Evolutionary conservation across 176 grass and related monocot genomes (phyloP), one percentile per base, ranked within the genome.

Genomic region (Juncus effusus): DNA sequence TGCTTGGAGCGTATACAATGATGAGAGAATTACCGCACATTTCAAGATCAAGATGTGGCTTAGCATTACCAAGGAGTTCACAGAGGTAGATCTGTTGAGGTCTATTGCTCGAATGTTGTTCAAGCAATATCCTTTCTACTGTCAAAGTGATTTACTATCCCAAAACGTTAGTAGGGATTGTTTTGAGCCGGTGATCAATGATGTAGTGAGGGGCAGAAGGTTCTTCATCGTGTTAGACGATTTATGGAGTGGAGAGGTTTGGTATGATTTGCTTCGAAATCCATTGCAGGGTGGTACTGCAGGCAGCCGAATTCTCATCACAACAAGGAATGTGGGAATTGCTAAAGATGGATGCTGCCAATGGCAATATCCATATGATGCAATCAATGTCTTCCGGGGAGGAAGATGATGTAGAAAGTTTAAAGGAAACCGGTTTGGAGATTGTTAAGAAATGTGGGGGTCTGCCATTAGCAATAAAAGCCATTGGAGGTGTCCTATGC

Each of bases 361-460:
- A 38, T 2, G 9, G 4, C 84, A 45, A 38, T 2, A 76, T 54
- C 44, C 5, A 16, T 65, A 79, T 52, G 4, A 28, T 10, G 70
- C 79, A 0, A 16, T 62, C 5, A 66, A 28, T 16, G 11, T 54
- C 82, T 56, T 53, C 67, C 2, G 1, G 10, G 2, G 0, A 39
- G 28, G 69, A 76, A 28, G 19, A 28, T 28, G 51, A 75, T 6
- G 36, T 10, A 1, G 50, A 16, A 42, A 40, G 14, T 4, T 72
- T 80, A 3, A 52, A 13, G 0, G 55, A 76, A 3, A 9, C 82
- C 41, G 84, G 74, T 3, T 2, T 7, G 10, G 4, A 75, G n/a
- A 78, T 83, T 56, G 76, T 83, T 0, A 8, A 35, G 16, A 87
- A 87, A 47, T 87, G 76, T 45, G 59, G 54, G 1, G 75, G 79